A percentile compares a stretch with the other conserved stretches of the same genome.
phyloP scores from a whole-genome alignment of 805 yeast species.

The Soucietia sequanensis region DNA sequence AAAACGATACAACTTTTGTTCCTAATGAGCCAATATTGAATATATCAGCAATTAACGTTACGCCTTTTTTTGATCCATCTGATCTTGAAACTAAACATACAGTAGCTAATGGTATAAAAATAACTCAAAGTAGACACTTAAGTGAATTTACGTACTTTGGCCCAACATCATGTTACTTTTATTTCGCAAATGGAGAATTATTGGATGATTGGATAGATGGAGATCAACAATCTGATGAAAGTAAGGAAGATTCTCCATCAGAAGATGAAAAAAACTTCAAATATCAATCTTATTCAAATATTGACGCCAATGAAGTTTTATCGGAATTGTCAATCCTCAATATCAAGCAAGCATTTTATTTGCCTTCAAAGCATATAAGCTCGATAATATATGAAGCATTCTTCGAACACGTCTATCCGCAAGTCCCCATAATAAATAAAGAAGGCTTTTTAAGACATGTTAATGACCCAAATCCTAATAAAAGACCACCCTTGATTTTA shows the following conservation, averaged over 20 bases:
- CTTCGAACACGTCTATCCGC: constrained; percentile 8
- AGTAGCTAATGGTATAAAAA: constrained; percentile 2
- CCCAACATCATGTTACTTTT: constrained; percentile 7
- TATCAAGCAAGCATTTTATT: constrained; percentile 6
- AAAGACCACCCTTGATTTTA: constrained; percentile 9
- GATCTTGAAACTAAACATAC: not conserved
- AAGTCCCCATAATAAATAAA: constrained; percentile 9
- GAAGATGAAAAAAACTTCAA: not conserved
- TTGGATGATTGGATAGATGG: not conserved
- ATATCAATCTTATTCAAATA: constrained; percentile 1
- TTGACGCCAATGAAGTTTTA: constrained; percentile 3
- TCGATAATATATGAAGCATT: constrained; percentile 4
- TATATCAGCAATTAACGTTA: constrained; percentile 4
- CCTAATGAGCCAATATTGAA: constrained; percentile 5
- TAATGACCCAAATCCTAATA: constrained; percentile 8
- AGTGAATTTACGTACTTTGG: constrained; percentile 9
- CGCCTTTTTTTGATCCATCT: constrained; percentile 4
- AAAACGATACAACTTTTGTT: not conserved
- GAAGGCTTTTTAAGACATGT: constrained; percentile 7
- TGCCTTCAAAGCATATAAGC: constrained; percentile 6
- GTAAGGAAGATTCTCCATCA: not conserved
- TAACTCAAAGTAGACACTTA: constrained; percentile 2
- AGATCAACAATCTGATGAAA: not conserved
- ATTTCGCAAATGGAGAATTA: constrained; percentile 5
- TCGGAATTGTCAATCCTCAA: constrained; percentile 6